Conservation (phyloP, 1,284 basidiomycete species). For the Spongispora temasekensis region DNA sequence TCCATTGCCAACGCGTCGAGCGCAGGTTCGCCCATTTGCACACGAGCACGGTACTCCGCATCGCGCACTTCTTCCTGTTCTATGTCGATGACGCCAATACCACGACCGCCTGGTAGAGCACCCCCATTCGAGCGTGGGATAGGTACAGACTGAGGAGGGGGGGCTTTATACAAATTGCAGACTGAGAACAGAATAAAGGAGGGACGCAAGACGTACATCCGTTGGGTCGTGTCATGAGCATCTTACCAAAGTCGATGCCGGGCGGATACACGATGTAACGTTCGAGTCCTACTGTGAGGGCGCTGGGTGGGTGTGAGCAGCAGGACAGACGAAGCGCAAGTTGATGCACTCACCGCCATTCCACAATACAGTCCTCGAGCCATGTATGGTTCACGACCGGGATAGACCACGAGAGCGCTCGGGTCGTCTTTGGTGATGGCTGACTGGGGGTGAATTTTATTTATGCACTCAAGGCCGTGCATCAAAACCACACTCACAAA, state of each 20-base stretch:
- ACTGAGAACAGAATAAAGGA: not conserved
- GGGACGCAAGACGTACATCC: constrained; percentile 39
- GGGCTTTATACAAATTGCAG: too few species aligned
- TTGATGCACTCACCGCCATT: constrained; percentile 52
- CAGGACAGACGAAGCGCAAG: not conserved
- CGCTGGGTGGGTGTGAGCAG: constrained; percentile 23
- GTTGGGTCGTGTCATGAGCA: constrained; percentile 52
- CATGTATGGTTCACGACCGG: constrained; percentile 87
- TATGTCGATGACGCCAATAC: constrained; percentile 26
- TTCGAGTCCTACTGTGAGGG: constrained; percentile 56
- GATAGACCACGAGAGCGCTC: constrained; percentile 79
- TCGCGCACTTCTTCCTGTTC: constrained; percentile 32
- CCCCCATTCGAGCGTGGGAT: constrained; percentile 23
- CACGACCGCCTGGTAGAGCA: constrained; percentile 31
- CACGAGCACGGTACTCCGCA: constrained; percentile 8
- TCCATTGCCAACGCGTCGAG: not conserved
- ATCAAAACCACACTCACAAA: constrained; percentile 52
- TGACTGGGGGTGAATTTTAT: constrained; percentile 14
- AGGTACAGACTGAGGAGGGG: constrained; percentile 13
- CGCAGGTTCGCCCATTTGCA: too few species aligned
- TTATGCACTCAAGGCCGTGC: not conserved
- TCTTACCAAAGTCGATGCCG: constrained; percentile 63
- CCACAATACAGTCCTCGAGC: constrained; percentile 84
- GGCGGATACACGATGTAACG: constrained; percentile 70
- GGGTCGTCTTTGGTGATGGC: constrained; percentile 44